A percentile compares a stretch with the other conserved stretches of the same genome.
These are phyloP conservation scores for Xylaria sp. DNA, from an alignment of 2,329 filamentous ascomycete genomes.

Conservation along the genomic window DNA sequence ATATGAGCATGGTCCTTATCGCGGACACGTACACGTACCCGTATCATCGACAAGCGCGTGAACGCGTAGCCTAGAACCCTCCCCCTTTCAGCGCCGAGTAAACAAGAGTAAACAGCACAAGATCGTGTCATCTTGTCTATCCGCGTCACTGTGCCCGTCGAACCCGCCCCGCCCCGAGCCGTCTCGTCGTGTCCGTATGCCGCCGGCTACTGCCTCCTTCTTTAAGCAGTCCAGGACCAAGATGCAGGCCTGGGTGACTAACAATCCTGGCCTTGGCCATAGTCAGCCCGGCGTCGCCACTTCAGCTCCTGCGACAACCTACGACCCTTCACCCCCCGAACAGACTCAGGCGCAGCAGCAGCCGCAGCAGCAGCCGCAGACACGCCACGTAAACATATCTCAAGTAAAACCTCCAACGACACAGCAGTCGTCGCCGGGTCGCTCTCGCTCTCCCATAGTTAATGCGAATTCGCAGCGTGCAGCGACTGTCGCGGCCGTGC, in stretches of 20 bases:
- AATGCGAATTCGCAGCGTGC: constrained; percentile 46
- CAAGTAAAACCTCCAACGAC: constrained; percentile 32
- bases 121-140: constrained; percentile 32
- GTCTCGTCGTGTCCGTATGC: constrained; percentile 41
- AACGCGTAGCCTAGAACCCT: constrained; percentile 25
- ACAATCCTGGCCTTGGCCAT: constrained; percentile 41
- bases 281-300: constrained; percentile 42
- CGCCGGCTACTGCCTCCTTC: constrained; percentile 44
- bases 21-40: constrained; percentile 25
- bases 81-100: constrained; percentile 21
- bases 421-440: constrained; percentile 43
- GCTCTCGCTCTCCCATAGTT: constrained; percentile 46
- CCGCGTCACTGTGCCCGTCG: constrained; percentile 28
- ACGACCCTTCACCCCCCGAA: constrained; percentile 27
- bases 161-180: constrained; percentile 12
- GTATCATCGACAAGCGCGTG: constrained; percentile 15
- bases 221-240: constrained; percentile 48
- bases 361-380: constrained; percentile 10
- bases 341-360: constrained; percentile 29
- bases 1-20: constrained; percentile 6
- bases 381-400: constrained; percentile 34
- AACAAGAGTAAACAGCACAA: constrained; percentile 27
- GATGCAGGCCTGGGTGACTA: constrained; percentile 51
- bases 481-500: constrained; percentile 38
- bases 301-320: constrained; percentile 40